A percentile compares a stretch with the other conserved stretches of the same genome.
phyloP scores from a whole-genome alignment of 2,329 filamentous ascomycete genomes.

The Penicillium sp. region DNA sequence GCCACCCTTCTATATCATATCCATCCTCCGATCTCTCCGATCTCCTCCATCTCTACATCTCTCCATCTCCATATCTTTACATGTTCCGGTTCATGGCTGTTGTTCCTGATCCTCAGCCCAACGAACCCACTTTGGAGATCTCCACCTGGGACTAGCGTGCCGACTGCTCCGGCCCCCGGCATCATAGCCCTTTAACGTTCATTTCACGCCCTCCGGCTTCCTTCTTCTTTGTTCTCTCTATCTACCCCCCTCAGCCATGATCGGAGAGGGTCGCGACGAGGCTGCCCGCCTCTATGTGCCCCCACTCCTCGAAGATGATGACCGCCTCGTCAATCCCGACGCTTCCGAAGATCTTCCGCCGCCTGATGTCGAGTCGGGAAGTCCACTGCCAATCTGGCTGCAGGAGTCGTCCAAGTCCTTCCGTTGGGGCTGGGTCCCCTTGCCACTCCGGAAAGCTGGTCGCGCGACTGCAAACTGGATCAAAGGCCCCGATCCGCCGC shows the following conservation, averaged over 20 bases:
- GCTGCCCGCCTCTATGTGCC: slow-evolving; percentile 38
- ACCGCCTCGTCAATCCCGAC: slow-evolving; percentile 38
- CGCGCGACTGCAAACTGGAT: slow-evolving; percentile 51
- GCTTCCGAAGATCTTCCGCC: slow-evolving; percentile 37
- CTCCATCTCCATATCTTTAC: neutral
- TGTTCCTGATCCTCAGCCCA: slow-evolving; percentile 20
- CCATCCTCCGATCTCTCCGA: neutral
- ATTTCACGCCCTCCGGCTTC: slow-evolving; percentile 2
- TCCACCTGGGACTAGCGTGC: slow-evolving; percentile 25
- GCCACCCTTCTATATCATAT: neutral
- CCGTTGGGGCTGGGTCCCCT: slow-evolving; percentile 53
- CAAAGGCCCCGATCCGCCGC: slow-evolving; percentile 53
- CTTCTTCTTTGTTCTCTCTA: neutral
- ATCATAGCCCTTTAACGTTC: slow-evolving; percentile 21
- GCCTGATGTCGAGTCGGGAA: slow-evolving; percentile 34
- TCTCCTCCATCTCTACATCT: slow-evolving; percentile 1
- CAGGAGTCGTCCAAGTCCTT: slow-evolving; percentile 53
- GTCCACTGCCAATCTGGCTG: slow-evolving; percentile 51
- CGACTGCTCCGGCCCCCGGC: slow-evolving; percentile 21
- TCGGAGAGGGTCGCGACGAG: slow-evolving; percentile 37
- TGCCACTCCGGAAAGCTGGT: slow-evolving; percentile 49
- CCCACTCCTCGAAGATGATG: slow-evolving; percentile 40
- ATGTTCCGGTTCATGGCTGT: slow-evolving; percentile 7
- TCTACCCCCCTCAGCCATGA: slow-evolving; percentile 26
- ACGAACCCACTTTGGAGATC: slow-evolving; percentile 24